Conservation (phyloP, 2,329 filamentous ascomycete genomes). For the Talaromyces amestolkiae region DNA sequence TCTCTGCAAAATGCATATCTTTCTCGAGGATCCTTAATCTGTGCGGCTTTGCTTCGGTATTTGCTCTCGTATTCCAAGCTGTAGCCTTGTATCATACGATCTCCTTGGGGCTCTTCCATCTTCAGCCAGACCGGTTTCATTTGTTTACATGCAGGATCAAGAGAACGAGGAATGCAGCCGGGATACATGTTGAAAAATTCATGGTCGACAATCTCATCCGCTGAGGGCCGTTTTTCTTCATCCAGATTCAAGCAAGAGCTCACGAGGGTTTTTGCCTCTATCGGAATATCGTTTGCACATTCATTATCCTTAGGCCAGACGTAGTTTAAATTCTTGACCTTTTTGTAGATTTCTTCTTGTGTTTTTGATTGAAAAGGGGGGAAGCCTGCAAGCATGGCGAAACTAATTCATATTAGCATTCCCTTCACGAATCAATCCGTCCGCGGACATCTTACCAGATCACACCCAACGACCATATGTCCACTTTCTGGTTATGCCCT, state of each 20-base stretch:
- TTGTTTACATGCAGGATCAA: constrained; percentile 41
- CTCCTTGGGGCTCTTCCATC: constrained; percentile 46
- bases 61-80: constrained; percentile 45
- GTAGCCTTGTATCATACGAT: constrained; percentile 43
- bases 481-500: constrained; percentile 95
- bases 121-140: constrained; percentile 45
- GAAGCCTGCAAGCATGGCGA: constrained; percentile 93
- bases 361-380: constrained; percentile 86
- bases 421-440: neutral
- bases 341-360: constrained; percentile 52
- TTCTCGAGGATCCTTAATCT: constrained; percentile 37
- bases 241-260: constrained; percentile 48
- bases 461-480: constrained; percentile 96
- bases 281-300: constrained; percentile 46
- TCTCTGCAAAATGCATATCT: constrained; percentile 41
- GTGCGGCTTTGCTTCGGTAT: constrained; percentile 35
- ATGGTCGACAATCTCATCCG: constrained; percentile 51
- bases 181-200: constrained; percentile 51
- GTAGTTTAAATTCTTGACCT: constrained; percentile 49
- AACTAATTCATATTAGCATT: constrained; percentile 51
- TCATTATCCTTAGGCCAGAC: constrained; percentile 49
- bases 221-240: constrained; percentile 49
- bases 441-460: constrained; percentile 67
- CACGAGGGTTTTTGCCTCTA: constrained; percentile 50
- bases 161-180: constrained; percentile 46